A percentile compares a stretch with the other conserved stretches of the same genome.
Evolutionary conservation across 176 grass and related monocot species (phyloP).

Genomic region (Ananas comosus): DNA sequence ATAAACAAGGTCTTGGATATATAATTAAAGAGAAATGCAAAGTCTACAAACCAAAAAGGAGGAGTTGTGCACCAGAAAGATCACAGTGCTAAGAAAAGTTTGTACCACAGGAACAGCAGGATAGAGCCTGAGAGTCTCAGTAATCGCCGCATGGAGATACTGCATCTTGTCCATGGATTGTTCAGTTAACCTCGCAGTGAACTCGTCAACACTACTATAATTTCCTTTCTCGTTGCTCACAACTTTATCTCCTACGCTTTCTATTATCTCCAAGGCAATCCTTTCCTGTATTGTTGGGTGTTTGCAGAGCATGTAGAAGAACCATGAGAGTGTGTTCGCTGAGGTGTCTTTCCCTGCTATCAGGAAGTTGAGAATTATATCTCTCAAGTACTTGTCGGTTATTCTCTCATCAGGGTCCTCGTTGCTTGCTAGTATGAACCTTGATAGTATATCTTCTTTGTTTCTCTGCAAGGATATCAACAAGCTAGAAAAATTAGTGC

Average conservation of each 20-base stretch:
- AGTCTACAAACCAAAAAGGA: too few species aligned
- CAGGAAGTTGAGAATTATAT: constrained; percentile 65
- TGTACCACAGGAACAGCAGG: constrained; percentile 59
- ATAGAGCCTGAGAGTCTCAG: constrained; percentile 59
- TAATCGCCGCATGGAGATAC: constrained; percentile 41
- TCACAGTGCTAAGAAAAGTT: background rate
- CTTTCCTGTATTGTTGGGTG: constrained; percentile 55
- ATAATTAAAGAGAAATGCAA: too few species aligned
- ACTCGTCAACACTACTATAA: too few species aligned
- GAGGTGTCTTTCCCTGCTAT: constrained; percentile 73
- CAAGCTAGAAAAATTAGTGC: too few species aligned
- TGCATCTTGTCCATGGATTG: constrained; percentile 44
- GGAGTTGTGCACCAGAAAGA: background rate
- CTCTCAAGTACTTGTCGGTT: constrained; percentile 49
- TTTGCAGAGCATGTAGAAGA: constrained; percentile 70
- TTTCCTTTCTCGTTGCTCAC: too few species aligned
- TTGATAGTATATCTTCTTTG: constrained; percentile 62
- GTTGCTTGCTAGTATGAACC: constrained; percentile 49
- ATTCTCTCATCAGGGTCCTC: constrained; percentile 30
- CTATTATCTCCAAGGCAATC: constrained; percentile 7
- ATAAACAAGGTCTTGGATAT: too few species aligned
- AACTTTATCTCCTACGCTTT: too few species aligned
- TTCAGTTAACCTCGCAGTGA: constrained; percentile 22
- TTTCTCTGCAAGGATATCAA: too few species aligned
- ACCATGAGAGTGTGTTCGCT: constrained; percentile 56